Base-by-base conservation (phyloP, 768 basidiomycete genomes). In the Crucibulum laeve region DNA sequence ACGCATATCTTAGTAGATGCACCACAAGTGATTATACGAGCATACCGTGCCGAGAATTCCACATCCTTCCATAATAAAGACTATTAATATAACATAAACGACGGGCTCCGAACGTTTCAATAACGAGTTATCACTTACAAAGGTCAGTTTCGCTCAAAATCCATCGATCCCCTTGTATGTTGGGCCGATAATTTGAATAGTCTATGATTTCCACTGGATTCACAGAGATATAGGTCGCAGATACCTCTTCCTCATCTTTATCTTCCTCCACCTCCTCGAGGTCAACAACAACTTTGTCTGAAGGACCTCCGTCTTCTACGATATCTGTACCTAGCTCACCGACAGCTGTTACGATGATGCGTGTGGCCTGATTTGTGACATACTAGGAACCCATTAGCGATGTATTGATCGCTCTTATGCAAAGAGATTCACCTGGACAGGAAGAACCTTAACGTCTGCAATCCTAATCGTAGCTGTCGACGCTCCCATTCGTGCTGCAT, bases 31-130 rank as follows among this genome's bases (percentile, higher is more conserved):
- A 17, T 17, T 25, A 24, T 5, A 26, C 13, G 36, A 14, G 14
- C 46, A 6, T 46, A 62, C 65, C 14, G 73, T 76, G 0, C 82
- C 82, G 1, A 84, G 64, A 30, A 84, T 65, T 30, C 77, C 78
- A 41, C 80, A 81, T 23, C 82, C 82, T 42, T 79, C 76, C 19
- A 78, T 71, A 36, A 84, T 76, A 66, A 77, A 84, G 43, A 78
- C 76, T 67, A 43, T 1, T 1, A 5, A 37, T n/a, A 35, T 7
- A 25, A 25, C 19, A 33, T 33, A n/a, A 19, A 38, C 18, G 38
- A 28, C 1, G 15, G 18, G 19, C 0, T 15, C 3, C 25, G 13
- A 7, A 4, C 7, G 28, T 30, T 30, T 30, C n/a, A 30, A 24
- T 10, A 13, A n/a, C 17, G 26, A 15, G 14, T 4, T 15, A 30